Evolutionary conservation across 2,329 filamentous ascomycete genomes (phyloP), one percentile per base, ranked within the genome.

Genomic region (Phialocephala sp.): DNA sequence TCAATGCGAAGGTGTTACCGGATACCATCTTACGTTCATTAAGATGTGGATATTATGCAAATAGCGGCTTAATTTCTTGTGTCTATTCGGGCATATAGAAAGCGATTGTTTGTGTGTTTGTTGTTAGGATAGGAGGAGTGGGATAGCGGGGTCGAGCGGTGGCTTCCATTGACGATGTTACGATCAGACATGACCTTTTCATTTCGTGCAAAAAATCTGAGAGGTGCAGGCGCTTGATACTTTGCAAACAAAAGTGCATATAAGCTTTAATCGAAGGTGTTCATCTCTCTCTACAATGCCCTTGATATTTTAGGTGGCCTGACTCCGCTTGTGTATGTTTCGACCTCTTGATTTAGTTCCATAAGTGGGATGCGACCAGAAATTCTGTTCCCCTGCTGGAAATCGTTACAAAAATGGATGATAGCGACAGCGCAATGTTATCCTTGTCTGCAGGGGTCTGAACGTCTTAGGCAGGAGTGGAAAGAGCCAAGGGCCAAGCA

Each of bases 211-310:
- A 64, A 64, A 64, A 54, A 59, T 60, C 36, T 41, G 57, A 59
- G 57, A 27, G 45, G 36, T 52, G 56, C 45, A 56, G 8, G 36
- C n/a, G 52, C 35, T 56, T 41, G 62, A 60, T 15, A 35, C 60
- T 62, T 27, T 62, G 62, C 47, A 20, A 39, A 6, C 9, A 24
- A 60, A 59, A 59, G 52, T 56, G 57, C 56, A 59, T 41, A 64
- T 64, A 64, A 50, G 57, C 56, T 64, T 64, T 64, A 64, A 64
- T 64, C 32, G 62, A 64, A 43, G 62, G 57, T 54, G 57, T 64
- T 55, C 39, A 47, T 58, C 57, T 50, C 24, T 57, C 50, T 43
- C n/a, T n/a, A 56, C 27, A 47, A 37, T 14, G 8, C 24, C 35
- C 54, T 47, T 50, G 1, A 15, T 56, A 12, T 52, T n/a, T 32